Evolutionary conservation across 805 yeast genomes (phyloP), one percentile per base, ranked within the genome.

Genomic region (Kuraishia piskuri): DNA sequence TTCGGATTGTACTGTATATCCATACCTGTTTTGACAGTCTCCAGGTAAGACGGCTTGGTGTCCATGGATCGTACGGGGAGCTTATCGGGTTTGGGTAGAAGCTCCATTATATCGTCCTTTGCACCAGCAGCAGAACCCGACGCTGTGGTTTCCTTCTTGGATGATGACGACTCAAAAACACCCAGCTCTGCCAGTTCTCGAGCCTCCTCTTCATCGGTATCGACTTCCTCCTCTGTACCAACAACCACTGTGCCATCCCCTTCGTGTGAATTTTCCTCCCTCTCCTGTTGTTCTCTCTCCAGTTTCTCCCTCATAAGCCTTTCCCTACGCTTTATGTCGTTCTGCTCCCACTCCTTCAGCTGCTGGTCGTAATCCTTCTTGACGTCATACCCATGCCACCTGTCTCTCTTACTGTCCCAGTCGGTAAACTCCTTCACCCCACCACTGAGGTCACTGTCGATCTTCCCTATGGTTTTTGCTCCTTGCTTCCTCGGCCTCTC

Each of bases 321-420:
- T 51, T 31, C 57, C 52, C 26, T 59, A 52, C 55, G 61, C 61
- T 48, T 64, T 55, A 50, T 26, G 56, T 69, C 71, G 58, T 71
- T 65, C 46, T 57, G 61, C 52, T 74, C 71, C 79, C 86, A 79
- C 49, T 70, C 69, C 51, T 68, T 63, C 5, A 82, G 59, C 26
- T 78, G 76, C 12, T 73, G 68, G 50, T 75, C 77, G 71, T 86
- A 88, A 52, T 86, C 89, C 10, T 73, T 70, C 8, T 60, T 61
- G 9, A 80, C 74, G 49, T 85, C 83, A 63, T 81, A 87, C 0
- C 96, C 96, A 62, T 79, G 86, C 96, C 94, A 88, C 55, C 89
- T 73, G 66, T 88, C 96, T 55, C 90, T 69, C 57, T 84, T 85
- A 10, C 83, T 77, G 60, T 87, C 95, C 76, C 83, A 88, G 49